Evolutionary conservation across 129 eudicot species (phyloP).

Genomic region (Arctium minus): DNA sequence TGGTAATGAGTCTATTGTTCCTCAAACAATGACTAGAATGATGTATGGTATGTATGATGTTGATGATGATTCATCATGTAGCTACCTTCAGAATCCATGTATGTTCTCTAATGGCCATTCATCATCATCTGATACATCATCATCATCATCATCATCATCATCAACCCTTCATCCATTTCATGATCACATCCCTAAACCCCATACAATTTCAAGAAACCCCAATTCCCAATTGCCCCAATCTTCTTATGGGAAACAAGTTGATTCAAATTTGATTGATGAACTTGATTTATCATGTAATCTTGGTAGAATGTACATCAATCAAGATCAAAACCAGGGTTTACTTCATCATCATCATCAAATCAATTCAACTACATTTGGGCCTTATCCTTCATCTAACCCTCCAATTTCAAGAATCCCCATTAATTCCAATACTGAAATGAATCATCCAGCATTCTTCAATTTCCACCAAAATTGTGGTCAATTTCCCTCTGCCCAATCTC

Average conservation of each 20-base stretch:
- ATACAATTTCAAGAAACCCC: conserved; percentile 27
- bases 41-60: conserved; percentile 43
- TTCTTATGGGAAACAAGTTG: conserved; percentile 22
- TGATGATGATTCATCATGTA: conserved; percentile 29
- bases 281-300: conserved; percentile 30
- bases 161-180: conserved; percentile 37
- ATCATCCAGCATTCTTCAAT: conserved; percentile 25
- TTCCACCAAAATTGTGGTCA: conserved; percentile 29
- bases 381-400: conserved; percentile 22
- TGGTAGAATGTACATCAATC: conserved; percentile 40
- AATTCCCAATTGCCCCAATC: conserved; percentile 20
- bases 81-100: conserved; percentile 32
- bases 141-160: conserved; percentile 23
- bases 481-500: neutral
- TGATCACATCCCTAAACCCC: conserved; percentile 36
- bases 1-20: conserved; percentile 27
- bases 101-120: conserved; percentile 47
- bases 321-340: conserved; percentile 32
- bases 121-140: conserved; percentile 26
- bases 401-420: conserved; percentile 32
- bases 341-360: conserved; percentile 17
- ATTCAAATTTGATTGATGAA: conserved; percentile 36
- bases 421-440: conserved; percentile 22
- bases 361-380: conserved; percentile 35
- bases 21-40: conserved; percentile 24